These are phyloP conservation scores for Mycena amicta DNA, from an alignment of 768 basidiomycete species.

Conservation along the genomic window DNA sequence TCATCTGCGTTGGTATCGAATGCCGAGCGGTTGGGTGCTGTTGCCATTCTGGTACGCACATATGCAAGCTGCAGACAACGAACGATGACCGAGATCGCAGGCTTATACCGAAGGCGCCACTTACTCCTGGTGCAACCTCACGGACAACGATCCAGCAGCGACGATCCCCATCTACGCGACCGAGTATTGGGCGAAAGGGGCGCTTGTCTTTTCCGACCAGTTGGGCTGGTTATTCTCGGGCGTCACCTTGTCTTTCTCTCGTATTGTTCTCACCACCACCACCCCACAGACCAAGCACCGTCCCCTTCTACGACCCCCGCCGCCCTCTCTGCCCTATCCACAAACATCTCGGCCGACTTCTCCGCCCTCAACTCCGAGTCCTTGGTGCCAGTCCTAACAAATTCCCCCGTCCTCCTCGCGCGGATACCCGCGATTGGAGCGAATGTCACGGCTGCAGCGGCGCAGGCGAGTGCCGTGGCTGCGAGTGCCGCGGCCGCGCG, in stretches of 20 bases:
- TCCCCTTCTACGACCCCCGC: not conserved
- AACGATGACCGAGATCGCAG: not conserved
- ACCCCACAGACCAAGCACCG: not conserved
- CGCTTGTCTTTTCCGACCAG: not conserved
- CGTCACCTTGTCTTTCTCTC: not conserved
- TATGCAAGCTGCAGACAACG: no score
- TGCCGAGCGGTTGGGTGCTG: conserved; percentile 9
- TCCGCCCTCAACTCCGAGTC: not conserved
- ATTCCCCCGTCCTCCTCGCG: not conserved
- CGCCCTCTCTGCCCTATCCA: not conserved
- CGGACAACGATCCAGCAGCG: not conserved
- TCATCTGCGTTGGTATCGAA: conserved; percentile 8
- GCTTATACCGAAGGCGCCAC: not conserved
- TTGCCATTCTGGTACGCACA: conserved; percentile 9
- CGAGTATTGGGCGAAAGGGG: not conserved
- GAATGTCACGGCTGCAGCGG: conserved; percentile 1
- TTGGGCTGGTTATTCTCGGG: not conserved
- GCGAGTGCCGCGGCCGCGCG: not conserved
- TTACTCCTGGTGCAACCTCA: not conserved
- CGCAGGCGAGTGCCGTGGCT: not conserved
- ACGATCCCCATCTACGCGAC: not conserved
- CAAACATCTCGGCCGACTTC: not conserved
- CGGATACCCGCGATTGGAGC: not conserved
- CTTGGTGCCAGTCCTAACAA: not conserved
- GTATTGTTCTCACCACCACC: not conserved